Evolutionary conservation across 345 rosid species (phyloP).

Genomic region (Angophora floribunda): DNA sequence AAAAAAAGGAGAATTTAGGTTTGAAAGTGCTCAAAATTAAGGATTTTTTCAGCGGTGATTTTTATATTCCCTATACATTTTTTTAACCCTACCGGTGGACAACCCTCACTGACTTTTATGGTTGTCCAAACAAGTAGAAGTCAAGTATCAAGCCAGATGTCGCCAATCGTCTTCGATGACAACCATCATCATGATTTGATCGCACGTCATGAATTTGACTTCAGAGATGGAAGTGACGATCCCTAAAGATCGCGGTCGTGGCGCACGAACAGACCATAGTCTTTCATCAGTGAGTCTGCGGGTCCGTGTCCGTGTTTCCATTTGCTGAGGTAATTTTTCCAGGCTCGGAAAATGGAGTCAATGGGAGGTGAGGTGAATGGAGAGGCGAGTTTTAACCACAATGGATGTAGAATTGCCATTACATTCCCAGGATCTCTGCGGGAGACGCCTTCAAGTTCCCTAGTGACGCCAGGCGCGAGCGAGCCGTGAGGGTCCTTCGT

Average conservation of each 20-base stretch:
- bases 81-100: not conserved
- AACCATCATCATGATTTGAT: not conserved
- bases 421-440: not conserved
- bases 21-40: too few relatives aligned
- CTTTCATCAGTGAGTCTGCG: not conserved
- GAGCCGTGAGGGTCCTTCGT: not conserved
- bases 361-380: not conserved
- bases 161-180: not conserved
- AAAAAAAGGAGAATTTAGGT: too few relatives aligned
- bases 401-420: not conserved
- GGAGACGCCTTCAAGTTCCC: not conserved
- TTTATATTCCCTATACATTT: too few relatives aligned
- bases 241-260: not conserved
- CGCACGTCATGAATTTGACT: not conserved
- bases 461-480: not conserved
- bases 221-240: not conserved
- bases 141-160: not conserved
- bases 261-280: not conserved
- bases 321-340: not conserved
- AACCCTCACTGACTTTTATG: not conserved
- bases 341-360: not conserved
- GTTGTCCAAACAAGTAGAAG: not conserved
- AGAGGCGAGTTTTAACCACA: not conserved
- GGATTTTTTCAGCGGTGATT: too few relatives aligned
- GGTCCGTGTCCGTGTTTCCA: not conserved